A percentile compares a stretch with the other conserved stretches of the same genome.
Evolutionary conservation across 1,284 basidiomycete genomes (phyloP).

Genomic region (Peniophora sp.): DNA sequence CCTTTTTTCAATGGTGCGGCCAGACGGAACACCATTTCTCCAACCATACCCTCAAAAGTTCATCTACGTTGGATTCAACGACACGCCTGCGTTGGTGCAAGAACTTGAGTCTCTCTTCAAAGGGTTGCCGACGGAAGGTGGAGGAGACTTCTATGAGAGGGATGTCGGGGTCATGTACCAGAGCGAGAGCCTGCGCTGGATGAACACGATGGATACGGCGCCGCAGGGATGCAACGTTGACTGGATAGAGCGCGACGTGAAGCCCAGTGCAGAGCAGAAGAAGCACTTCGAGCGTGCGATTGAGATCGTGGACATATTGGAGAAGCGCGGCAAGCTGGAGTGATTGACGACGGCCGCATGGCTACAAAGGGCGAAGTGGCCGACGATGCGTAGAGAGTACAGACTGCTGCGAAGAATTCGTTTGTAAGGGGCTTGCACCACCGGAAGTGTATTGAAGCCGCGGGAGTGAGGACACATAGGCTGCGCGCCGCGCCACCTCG

Average conservation of each 20-base stretch:
- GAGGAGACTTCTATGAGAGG: constrained; percentile 63
- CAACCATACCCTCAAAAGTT: constrained; percentile 35
- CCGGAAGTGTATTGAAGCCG: no score
- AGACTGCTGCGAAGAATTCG: no score
- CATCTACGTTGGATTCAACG: constrained; percentile 26
- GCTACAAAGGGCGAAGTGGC: no score
- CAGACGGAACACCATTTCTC: constrained; percentile 37
- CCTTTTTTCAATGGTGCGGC: constrained; percentile 40
- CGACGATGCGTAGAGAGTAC: no score
- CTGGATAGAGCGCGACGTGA: constrained; percentile 36
- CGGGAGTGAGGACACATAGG: no score
- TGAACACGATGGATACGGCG: constrained; percentile 53
- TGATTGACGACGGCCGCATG: no score
- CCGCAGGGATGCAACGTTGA: constrained; percentile 55
- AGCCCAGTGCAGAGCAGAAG: constrained; percentile 53
- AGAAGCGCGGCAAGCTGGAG: constrained; percentile 26
- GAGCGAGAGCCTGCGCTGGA: constrained; percentile 50
- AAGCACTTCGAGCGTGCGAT: constrained; percentile 59
- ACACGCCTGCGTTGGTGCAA: constrained; percentile 34
- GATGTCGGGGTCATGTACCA: constrained; percentile 60
- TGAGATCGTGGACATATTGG: constrained; percentile 50
- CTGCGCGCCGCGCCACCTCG: no score
- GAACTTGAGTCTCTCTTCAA: constrained; percentile 54
- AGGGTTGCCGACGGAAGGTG: constrained; percentile 45
- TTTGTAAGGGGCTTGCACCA: no score